Base-by-base conservation (phyloP, 805 yeast species). In the Cyberlindnera lachancei region DNA sequence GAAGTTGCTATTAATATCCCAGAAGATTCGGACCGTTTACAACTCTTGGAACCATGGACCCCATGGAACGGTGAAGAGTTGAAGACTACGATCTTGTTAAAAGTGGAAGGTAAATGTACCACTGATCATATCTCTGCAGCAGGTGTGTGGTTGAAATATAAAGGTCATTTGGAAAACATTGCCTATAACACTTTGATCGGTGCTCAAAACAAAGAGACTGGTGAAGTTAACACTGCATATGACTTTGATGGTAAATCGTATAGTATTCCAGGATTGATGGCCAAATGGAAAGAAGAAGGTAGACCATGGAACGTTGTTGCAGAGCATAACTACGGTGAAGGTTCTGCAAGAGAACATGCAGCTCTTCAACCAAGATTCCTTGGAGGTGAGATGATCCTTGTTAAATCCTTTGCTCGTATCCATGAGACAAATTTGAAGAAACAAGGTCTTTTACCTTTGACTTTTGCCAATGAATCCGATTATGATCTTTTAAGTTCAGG, bases 41-140 rank as follows among this genome's bases (percentile, higher is more conserved):
- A 92, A 62, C 66, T 90, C 38, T 64, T 90, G 44, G 94, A 84
- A 34, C 97, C 96, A 15, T 90, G 92, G 57, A 59, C 69, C 28
- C 70, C 90, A 15, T 90, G 96, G 94, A 64, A 78, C 40, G 94
- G 94, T 34, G 58, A 84, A 54, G 98, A 90, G 57, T 61, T 90
- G 44, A 67, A 73, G 41, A 74, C 87, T 21, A 74, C 74, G 29
- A 83, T 90, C 2, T 63, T 88, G 40, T 61, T 90, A 54, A 90
- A 90, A 63, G 97, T 92, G 28, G 90, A 86, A 63, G 98, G 98
- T 43, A 90, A 90, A 62, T 92, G 97, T 70, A 90, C 98, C 25
- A 90, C 98, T 23, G 98, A 90, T 59, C 98, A 90, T 58, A 92
- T 90, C 48, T 87, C 96, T 17, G 97, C 97, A 32, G 98, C 98